Conservation (phyloP, 2,329 filamentous ascomycete species). For the Orbilia oligospora region DNA sequence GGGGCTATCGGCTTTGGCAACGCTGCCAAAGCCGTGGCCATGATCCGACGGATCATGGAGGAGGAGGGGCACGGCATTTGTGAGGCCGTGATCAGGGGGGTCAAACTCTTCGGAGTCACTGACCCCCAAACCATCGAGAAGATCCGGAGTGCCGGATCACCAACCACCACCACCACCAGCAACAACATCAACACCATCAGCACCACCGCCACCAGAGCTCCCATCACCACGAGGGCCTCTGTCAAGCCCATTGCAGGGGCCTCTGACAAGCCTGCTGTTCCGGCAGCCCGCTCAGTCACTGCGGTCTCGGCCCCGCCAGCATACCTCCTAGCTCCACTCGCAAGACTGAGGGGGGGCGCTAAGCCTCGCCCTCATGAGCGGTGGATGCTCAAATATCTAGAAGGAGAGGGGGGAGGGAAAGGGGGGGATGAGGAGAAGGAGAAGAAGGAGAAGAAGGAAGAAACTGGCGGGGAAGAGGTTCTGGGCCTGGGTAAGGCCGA, state of each 20-base stretch:
- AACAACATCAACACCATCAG: not conserved
- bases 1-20: conserved; percentile 26
- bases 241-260: not conserved
- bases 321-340: conserved; percentile 13
- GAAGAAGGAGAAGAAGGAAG: conserved; percentile 1
- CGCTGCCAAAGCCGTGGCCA: conserved; percentile 12
- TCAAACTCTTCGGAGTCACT: conserved; percentile 55
- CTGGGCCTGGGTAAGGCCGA: conserved; percentile 5
- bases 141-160: conserved; percentile 30
- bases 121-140: conserved; percentile 41
- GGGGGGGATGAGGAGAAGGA: not conserved
- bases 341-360: conserved; percentile 13
- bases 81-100: conserved; percentile 37
- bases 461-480: not conserved
- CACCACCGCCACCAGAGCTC: not conserved
- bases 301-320: not conserved
- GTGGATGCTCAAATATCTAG: conserved; percentile 19
- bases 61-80: conserved; percentile 19
- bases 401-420: not conserved
- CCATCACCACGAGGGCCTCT: not conserved
- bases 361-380: conserved; percentile 22
- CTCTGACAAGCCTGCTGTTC: not conserved
- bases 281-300: not conserved
- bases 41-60: conserved; percentile 38
- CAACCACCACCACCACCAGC: not conserved